phyloP scores from a whole-genome alignment of 2,329 filamentous ascomycete species.

The Setomelanomma holmii region DNA sequence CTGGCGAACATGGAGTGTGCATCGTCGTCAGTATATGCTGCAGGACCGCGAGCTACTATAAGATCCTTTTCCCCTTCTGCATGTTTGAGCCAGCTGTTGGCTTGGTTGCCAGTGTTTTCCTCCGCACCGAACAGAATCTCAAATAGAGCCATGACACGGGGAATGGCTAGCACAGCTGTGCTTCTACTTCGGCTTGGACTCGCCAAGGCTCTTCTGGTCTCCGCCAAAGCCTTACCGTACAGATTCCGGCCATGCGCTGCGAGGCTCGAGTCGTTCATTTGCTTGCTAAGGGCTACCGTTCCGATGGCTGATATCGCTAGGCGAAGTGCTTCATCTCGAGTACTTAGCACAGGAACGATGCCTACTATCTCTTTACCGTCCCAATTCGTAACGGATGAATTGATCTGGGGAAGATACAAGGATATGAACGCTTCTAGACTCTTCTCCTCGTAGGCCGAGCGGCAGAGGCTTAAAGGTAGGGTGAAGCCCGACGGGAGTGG shows the following conservation, averaged over 20 bases:
- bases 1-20: slow-evolving; percentile 32
- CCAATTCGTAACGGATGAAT: slow-evolving; percentile 6
- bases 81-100: slow-evolving; percentile 38
- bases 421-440: slow-evolving; percentile 29
- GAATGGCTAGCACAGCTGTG: slow-evolving; percentile 36
- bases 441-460: slow-evolving; percentile 32
- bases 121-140: slow-evolving; percentile 41
- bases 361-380: slow-evolving; percentile 19
- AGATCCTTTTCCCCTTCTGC: slow-evolving; percentile 35
- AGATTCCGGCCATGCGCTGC: slow-evolving; percentile 27
- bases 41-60: slow-evolving; percentile 26
- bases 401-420: slow-evolving; percentile 25
- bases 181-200: slow-evolving; percentile 18
- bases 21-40: slow-evolving; percentile 20
- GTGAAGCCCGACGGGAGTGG: slow-evolving; percentile 2
- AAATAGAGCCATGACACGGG: slow-evolving; percentile 31
- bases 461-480: slow-evolving; percentile 21
- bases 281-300: slow-evolving; percentile 29
- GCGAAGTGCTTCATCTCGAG: slow-evolving; percentile 32
- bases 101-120: slow-evolving; percentile 23
- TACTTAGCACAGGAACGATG: slow-evolving; percentile 24
- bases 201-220: slow-evolving; percentile 29
- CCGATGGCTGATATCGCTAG: slow-evolving; percentile 33
- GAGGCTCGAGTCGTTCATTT: slow-evolving; percentile 20
- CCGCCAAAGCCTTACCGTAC: slow-evolving; percentile 34